Base-by-base conservation (phyloP, 495 filamentous ascomycete genomes). In the Aspergillus funiculosus region DNA sequence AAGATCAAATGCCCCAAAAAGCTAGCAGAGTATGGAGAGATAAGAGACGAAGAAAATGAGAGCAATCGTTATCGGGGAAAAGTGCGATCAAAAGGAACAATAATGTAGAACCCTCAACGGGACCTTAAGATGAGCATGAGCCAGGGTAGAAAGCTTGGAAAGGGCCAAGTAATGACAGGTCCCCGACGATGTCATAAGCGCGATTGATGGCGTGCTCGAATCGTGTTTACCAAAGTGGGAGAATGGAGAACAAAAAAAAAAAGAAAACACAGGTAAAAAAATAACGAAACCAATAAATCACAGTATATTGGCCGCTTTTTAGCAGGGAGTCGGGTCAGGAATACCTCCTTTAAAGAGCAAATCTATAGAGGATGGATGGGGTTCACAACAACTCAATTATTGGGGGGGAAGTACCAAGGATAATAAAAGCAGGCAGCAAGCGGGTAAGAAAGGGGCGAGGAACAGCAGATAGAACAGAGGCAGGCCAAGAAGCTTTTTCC, bases 161-260 rank as follows among this genome's bases (percentile, higher is more conserved):
- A 51, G 48, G 47, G 54, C 29, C 46, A 39, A 42, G 27, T 30
- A 58, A 48, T 36, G 46, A 53, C 47, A 58, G 44, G 54, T 30
- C 50, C 4, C 44, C 39, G 57, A 53, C 49, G 54, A 39, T 60
- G 62, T 62, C 64, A 71, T 71, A 57, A 58, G 47, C 52, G 51
- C 59, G 52, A 55, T 56, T 53, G 60, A 70, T 72, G 60, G 68
- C 68, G 68, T 72, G 68, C 68, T 72, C 65, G 49, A 19, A 51
- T 42, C 26, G 41, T 43, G 35, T 43, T 51, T 37, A 46, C 41
- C 55, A 39, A 48, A 50, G 42, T 31, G 36, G 34, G 41, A 41
- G 19, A 42, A 42, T 25, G 36, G 30, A 30, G 25, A 30, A 38
- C 18, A 40, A 14, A 36, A 43, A 22, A 27, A 39, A 24, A 14